Evolutionary conservation across 192 early-diverging fungal genomes (phyloP), one percentile per base, ranked within the genome.

Genomic region (Chytriomyces sp.): DNA sequence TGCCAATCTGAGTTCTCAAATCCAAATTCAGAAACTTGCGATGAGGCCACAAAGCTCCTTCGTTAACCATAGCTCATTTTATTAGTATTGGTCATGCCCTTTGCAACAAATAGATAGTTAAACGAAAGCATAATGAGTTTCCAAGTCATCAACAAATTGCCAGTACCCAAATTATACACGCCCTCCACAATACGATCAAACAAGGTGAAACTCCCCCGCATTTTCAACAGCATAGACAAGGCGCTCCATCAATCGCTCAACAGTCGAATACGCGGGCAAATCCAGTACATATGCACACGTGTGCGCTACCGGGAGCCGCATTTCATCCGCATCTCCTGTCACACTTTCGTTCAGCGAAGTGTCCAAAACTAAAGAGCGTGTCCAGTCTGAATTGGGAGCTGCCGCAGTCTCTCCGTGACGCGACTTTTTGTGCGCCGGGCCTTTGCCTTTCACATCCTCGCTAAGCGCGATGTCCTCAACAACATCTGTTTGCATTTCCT

Each of bases 181-280:
- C 10, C 19, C 31, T 0, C 36, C 17, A 60, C 52, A 67, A 61
- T 7, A 59, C 14, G 12, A 31, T 64, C 38, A 73, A 60, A 73
- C 72, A 39, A 73, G 54, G 54, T 73, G 72, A 52, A 73, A 73
- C 19, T 66, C 60, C 5, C 60, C 60, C 12, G 62, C 8, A 52
- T 73, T 64, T 37, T 65, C 61, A 6, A 73, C 64, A 64, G 60
- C 72, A 66, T 65, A 73, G 25, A 73, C 72, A 30, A 73, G 55
- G 7, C 64, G 7, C 10, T 73, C 72, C 39, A 64, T 41, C 25
- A 73, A 41, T 32, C 41, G 39, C 58, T 73, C 60, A 32, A 65
- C 60, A 52, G 52, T 73, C 49, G 39, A 38, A 40, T 73, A 73
- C 39, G 72, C 41, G 14, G 72, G 60, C 12, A 73, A 65, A 52